phyloP scores from a whole-genome alignment of 306 rosid genomes.

The Oemleria cerasiformis region DNA sequence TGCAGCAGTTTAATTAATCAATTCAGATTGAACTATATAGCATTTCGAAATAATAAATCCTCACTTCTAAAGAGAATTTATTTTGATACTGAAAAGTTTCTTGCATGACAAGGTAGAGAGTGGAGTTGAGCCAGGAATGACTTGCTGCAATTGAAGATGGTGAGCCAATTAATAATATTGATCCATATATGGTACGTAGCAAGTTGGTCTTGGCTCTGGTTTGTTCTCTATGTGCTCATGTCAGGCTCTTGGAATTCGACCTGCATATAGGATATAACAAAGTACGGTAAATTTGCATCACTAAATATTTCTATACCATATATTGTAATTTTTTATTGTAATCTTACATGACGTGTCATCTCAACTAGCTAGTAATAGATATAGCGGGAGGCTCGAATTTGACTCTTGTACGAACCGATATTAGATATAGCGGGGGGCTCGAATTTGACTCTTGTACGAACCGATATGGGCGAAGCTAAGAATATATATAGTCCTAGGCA shows the following conservation, averaged over 20 bases:
- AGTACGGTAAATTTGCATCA: no score
- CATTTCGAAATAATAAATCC: neutral
- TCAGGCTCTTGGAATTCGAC: neutral
- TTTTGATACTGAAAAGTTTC: neutral
- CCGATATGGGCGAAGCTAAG: no score
- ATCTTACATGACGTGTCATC: no score
- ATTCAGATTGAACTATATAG: neutral
- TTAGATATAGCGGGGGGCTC: no score
- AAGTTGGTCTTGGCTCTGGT: constrained; percentile 12
- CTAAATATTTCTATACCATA: no score
- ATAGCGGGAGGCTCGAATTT: no score
- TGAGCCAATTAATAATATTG: neutral
- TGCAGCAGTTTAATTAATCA: neutral
- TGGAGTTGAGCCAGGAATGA: constrained; percentile 24
- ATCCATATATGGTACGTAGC: neutral
- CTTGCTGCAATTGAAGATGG: constrained; percentile 9
- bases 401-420: no score
- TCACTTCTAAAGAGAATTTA: neutral
- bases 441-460: no score
- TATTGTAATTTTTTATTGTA: no score
- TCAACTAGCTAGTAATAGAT: no score
- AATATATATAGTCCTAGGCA: no score
- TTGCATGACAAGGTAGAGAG: constrained; percentile 19
- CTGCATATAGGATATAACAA: no score
- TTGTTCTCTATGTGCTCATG: constrained; percentile 20